phyloP scores from a whole-genome alignment of 2,329 filamentous ascomycete species.

The Colletotrichum magnum region DNA sequence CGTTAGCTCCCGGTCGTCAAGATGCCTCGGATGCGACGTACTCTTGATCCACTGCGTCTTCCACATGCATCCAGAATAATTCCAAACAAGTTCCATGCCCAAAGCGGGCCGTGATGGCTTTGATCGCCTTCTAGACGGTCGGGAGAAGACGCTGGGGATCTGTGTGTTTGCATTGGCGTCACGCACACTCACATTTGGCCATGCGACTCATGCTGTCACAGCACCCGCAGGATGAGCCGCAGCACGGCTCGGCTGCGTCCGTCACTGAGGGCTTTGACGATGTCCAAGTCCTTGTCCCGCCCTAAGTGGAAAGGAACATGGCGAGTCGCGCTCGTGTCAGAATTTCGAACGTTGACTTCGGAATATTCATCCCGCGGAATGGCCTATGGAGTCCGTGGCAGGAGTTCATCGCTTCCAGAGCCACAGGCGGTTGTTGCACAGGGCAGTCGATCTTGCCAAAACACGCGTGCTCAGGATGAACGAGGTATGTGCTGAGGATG shows the following conservation, averaged over 20 bases:
- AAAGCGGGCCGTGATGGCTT: background rate
- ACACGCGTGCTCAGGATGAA: background rate
- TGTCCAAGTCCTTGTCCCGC: no score
- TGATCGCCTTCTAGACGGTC: slow-evolving; percentile 30
- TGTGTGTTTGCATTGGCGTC: slow-evolving; percentile 3
- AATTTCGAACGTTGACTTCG: background rate
- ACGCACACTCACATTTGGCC: background rate
- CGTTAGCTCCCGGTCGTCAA: slow-evolving; percentile 14
- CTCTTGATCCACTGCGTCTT: background rate
- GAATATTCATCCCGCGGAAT: background rate
- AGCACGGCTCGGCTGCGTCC: no score
- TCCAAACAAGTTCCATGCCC: slow-evolving; percentile 27
- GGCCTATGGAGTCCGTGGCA: background rate
- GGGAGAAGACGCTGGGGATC: slow-evolving; percentile 20
- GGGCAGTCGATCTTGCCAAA: background rate
- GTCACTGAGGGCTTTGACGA: no score
- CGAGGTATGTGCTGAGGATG: background rate
- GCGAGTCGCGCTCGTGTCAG: no score
- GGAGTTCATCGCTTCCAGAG: background rate
- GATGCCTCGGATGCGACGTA: slow-evolving; percentile 8
- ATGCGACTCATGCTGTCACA: slow-evolving; percentile 18
- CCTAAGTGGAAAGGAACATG: no score
- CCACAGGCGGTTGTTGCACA: background rate
- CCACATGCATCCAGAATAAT: slow-evolving; percentile 20
- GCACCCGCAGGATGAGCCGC: background rate